phyloP scores from a whole-genome alignment of 345 rosid genomes.

The Eucalyptus sp. region DNA sequence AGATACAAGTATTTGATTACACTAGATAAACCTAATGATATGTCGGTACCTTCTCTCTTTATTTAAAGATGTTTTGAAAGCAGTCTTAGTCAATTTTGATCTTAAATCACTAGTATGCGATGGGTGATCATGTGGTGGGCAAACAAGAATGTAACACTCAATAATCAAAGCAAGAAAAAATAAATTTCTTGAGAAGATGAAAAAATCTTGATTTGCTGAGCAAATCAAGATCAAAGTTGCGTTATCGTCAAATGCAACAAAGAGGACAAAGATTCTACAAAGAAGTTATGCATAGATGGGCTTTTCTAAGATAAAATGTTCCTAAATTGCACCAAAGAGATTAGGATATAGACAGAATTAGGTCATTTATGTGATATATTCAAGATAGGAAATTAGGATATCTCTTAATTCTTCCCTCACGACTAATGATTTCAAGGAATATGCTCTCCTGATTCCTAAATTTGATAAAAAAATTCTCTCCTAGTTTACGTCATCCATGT shows the following conservation, averaged over 20 bases:
- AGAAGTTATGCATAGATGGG: background rate
- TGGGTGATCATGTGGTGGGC: background rate
- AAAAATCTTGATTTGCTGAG: background rate
- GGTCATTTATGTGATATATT: background rate
- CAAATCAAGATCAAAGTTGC: background rate
- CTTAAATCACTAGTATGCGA: background rate
- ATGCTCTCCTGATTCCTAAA: background rate
- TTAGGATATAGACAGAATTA: background rate
- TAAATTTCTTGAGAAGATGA: background rate
- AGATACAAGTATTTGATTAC: background rate
- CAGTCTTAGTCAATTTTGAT: background rate
- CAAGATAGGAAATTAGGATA: background rate
- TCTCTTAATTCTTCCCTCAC: background rate
- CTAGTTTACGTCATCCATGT: background rate
- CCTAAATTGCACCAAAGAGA: background rate
- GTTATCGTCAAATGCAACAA: background rate
- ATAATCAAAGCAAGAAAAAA: background rate
- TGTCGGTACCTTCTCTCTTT: background rate
- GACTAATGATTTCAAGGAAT: background rate
- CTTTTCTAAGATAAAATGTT: background rate
- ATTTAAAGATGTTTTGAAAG: background rate
- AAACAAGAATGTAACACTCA: background rate
- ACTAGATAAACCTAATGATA: background rate
- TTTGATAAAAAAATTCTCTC: background rate
- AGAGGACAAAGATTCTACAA: background rate